A percentile compares a stretch with the other conserved stretches of the same genome.
Evolutionary conservation across 2,329 filamentous ascomycete species (phyloP).

Genomic region (Fusarium continuum): DNA sequence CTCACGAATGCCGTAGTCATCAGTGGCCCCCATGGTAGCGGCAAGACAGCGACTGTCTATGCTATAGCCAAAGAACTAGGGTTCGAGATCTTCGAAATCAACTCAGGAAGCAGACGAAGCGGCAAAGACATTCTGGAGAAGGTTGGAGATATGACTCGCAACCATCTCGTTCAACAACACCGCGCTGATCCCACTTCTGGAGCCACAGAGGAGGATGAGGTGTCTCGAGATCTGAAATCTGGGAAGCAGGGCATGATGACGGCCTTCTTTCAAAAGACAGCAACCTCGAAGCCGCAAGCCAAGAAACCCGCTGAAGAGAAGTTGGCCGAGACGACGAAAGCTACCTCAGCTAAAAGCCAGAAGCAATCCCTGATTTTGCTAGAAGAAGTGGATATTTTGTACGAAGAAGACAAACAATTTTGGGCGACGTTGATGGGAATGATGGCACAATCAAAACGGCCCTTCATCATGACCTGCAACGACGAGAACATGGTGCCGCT

Average conservation of each 20-base stretch:
- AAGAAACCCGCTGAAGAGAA: conserved; percentile 44
- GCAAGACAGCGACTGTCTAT: conserved; percentile 92
- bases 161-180: conserved; percentile 79
- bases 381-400: conserved; percentile 93
- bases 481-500: conserved; percentile 85
- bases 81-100: conserved; percentile 96
- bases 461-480: conserved; percentile 95
- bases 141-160: conserved; percentile 96
- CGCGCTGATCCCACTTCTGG: conserved; percentile 47
- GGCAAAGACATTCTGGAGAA: conserved; percentile 91
- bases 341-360: conserved; percentile 62
- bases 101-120: conserved; percentile 81
- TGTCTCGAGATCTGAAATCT: conserved; percentile 65
- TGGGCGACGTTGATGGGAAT: conserved; percentile 84
- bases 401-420: conserved; percentile 95
- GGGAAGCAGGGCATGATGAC: conserved; percentile 82
- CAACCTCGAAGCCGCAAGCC: conserved; percentile 35
- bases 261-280: conserved; percentile 76
- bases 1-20: conserved; percentile 83
- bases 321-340: conserved; percentile 45
- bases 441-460: conserved; percentile 85
- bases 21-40: conserved; percentile 88
- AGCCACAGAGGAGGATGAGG: conserved; percentile 44
- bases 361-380: conserved; percentile 95
- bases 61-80: conserved; percentile 91